Evolutionary conservation across 1,284 basidiomycete genomes (phyloP).

Genomic region (Ceratobasidium sp.): DNA sequence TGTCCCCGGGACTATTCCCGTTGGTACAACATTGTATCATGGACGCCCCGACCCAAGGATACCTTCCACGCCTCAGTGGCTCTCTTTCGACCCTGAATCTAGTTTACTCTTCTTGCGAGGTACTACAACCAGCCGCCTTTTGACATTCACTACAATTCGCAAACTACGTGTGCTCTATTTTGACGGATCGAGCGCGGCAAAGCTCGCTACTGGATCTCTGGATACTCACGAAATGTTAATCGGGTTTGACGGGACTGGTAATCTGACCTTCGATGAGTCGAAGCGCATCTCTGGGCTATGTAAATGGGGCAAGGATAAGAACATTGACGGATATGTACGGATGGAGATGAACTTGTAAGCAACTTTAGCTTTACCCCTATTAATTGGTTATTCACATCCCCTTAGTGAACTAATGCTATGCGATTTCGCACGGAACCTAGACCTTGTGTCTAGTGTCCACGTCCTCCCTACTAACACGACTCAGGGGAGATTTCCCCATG

Average conservation of each 20-base stretch:
- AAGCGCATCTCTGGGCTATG: conserved; percentile 57
- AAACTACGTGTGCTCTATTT: conserved; percentile 62
- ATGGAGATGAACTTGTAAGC: conserved; percentile 67
- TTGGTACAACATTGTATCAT: conserved; percentile 63
- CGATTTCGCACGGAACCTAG: conserved; percentile 61
- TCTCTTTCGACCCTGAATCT: conserved; percentile 63
- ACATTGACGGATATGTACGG: conserved; percentile 61
- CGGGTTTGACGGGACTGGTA: conserved; percentile 54
- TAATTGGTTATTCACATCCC: neutral
- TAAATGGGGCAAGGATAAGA: conserved; percentile 56
- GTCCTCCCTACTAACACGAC: conserved; percentile 13
- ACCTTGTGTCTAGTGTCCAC: conserved; percentile 56
- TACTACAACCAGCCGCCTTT: conserved; percentile 48
- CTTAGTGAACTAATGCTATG: conserved; percentile 68
- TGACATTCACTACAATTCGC: conserved; percentile 58
- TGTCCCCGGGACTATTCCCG: conserved; percentile 60
- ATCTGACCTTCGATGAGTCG: conserved; percentile 52
- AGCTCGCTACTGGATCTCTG: conserved; percentile 58
- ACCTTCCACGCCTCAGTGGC: conserved; percentile 60
- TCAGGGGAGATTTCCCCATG: neutral
- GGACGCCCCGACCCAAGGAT: conserved; percentile 52
- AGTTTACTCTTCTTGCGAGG: conserved; percentile 55
- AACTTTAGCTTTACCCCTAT: neutral
- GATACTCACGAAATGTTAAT: conserved; percentile 62
- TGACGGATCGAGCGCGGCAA: conserved; percentile 60